Base-by-base conservation (phyloP, 2,329 filamentous ascomycete species). In the Diaporthe eres region DNA sequence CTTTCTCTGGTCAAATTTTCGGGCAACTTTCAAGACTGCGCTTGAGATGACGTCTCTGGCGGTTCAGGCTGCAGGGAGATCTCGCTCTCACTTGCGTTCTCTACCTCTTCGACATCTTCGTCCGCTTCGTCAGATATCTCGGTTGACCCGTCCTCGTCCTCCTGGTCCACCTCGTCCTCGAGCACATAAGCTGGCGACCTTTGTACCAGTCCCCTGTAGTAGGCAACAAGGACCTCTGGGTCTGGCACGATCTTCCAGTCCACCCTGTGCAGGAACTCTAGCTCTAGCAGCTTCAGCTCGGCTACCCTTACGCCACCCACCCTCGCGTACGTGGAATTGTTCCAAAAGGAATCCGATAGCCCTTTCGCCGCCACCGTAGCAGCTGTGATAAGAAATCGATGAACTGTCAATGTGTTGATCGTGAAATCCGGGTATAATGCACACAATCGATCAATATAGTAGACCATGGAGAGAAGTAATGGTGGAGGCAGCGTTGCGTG, bases 171-270 rank as follows among this genome's bases (percentile, higher is more conserved):
- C 37, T 82, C 82, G 25, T 80, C 82, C 39, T 79, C 78, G 12
- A 93, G 82, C 34, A 82, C 81, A 78, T 92, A 93, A 10, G 88
- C 89, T 0, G 88, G 87, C 42, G 89, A 90, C 17, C 91, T 88
- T 78, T 91, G 94, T 44, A 98, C 94, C 47, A 99, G 86, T 68
- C 95, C 96, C 77, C 92, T 91, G 83, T 98, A 99, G 83, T 99
- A 99, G 74, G 98, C 95, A 37, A 95, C 95, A 58, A 99, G 87
- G 2, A 97, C 94, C 82, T 98, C 97, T 1, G 97, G 96, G 81
- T 97, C 95, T 7, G 97, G 97, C 4, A 99, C 96, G 79, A 99
- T 99, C 81, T 94, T 94, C 96, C 97, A 99, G 81, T 98, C 95
- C 39, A 99, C 94, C 72, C 95, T 90, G 82, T 96, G 95, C 44